Conservation (phyloP, 2,329 filamentous ascomycete genomes). For the Bipolaris cookei region DNA sequence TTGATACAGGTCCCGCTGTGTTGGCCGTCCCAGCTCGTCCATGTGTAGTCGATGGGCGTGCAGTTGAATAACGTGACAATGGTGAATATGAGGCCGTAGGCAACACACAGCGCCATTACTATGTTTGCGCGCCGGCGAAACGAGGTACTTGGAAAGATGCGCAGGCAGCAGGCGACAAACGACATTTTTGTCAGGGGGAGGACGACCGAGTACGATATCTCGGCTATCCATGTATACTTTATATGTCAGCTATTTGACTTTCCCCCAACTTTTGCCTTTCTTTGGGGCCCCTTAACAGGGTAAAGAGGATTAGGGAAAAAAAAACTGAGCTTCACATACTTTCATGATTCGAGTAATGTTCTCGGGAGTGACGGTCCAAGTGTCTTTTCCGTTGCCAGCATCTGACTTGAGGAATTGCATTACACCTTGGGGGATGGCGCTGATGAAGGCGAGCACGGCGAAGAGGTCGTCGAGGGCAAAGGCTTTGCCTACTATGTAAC, state of each 20-base stretch:
- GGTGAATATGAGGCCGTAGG: conserved; percentile 29
- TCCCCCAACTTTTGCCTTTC: no score
- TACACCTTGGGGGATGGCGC: conserved; percentile 20
- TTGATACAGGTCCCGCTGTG: conserved; percentile 36
- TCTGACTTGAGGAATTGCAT: conserved; percentile 17
- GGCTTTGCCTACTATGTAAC: not conserved
- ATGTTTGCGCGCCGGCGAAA: conserved; percentile 23
- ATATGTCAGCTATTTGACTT: not conserved
- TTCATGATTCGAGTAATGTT: conserved; percentile 21
- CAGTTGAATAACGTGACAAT: conserved; percentile 32
- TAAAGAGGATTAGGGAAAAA: no score
- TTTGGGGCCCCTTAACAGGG: no score
- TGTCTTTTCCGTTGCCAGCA: conserved; percentile 56
- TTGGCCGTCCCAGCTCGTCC: conserved; percentile 30
- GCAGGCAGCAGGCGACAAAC: conserved; percentile 34
- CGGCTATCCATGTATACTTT: conserved; percentile 24
- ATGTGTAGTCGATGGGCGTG: conserved; percentile 23
- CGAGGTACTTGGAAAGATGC: conserved; percentile 34
- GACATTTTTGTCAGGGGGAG: conserved; percentile 29
- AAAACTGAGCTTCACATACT: not conserved
- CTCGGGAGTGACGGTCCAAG: conserved; percentile 54
- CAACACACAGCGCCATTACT: conserved; percentile 8
- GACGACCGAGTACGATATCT: conserved; percentile 38
- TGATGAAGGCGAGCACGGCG: conserved; percentile 14
- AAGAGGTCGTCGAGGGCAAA: conserved; percentile 23